Percentiles rank a stretch among this genome's conserved stretches.
Evolutionary conservation across 2,329 filamentous ascomycete genomes (phyloP).

Genomic region (Hypoxylon sp.): DNA sequence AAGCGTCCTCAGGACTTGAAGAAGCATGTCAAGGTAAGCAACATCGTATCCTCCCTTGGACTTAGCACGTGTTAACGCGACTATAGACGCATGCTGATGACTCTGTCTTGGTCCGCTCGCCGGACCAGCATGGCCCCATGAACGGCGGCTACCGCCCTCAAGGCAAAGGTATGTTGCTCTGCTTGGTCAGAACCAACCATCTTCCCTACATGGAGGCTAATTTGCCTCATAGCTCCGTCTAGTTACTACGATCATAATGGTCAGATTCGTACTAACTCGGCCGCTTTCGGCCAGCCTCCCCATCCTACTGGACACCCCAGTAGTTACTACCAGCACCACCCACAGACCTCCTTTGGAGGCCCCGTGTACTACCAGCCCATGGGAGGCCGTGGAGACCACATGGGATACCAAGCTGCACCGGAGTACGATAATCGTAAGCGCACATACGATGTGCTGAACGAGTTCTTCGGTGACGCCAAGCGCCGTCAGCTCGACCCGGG

Average conservation of each 20-base stretch:
- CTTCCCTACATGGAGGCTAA: slow-evolving; percentile 60
- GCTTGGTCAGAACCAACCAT: slow-evolving; percentile 45
- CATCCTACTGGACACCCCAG: slow-evolving; percentile 66
- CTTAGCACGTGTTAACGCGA: slow-evolving; percentile 14
- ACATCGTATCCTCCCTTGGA: not conserved
- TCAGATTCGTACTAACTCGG: slow-evolving; percentile 71
- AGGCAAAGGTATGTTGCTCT: slow-evolving; percentile 65
- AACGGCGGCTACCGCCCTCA: slow-evolving; percentile 67
- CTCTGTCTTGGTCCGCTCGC: slow-evolving; percentile 76
- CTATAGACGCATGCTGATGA: slow-evolving; percentile 90
- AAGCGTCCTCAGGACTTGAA: slow-evolving; percentile 99
- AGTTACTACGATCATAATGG: slow-evolving; percentile 76
- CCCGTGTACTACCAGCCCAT: slow-evolving; percentile 83
- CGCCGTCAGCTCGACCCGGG: slow-evolving; percentile 89
- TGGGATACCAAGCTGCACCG: slow-evolving; percentile 69
- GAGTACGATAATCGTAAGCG: slow-evolving; percentile 82
- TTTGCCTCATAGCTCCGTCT: slow-evolving; percentile 63
- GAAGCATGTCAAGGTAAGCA: slow-evolving; percentile 90
- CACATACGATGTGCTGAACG: slow-evolving; percentile 88
- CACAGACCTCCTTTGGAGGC: slow-evolving; percentile 70
- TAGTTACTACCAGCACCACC: slow-evolving; percentile 73
- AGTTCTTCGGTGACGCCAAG: slow-evolving; percentile 95
- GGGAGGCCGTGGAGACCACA: slow-evolving; percentile 71
- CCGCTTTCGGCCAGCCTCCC: slow-evolving; percentile 65
- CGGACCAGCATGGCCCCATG: slow-evolving; percentile 67